Conservation (phyloP, 2,329 filamentous ascomycete species). For the Xylaria sp. region DNA sequence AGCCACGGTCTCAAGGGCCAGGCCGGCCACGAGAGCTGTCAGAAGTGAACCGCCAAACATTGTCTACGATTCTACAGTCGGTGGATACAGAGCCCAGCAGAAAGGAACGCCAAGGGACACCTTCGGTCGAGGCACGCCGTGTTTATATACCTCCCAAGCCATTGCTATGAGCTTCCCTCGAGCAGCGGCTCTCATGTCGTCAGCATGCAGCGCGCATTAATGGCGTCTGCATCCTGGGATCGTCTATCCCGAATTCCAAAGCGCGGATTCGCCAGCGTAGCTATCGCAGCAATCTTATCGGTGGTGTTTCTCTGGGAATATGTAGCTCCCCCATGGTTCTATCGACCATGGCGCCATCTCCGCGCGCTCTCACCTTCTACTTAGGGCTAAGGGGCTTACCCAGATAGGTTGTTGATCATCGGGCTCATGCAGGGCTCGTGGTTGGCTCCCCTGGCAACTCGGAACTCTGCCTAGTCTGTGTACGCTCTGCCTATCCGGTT, state of each 20-base stretch:
- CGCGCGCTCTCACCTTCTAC: slow-evolving; percentile 31
- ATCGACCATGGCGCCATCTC: slow-evolving; percentile 29
- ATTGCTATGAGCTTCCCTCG: background rate
- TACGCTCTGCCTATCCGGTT: background rate
- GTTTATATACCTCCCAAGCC: slow-evolving; percentile 13
- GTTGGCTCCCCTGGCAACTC: slow-evolving; percentile 6
- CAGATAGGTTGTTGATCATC: slow-evolving; percentile 10
- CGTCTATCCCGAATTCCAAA: slow-evolving; percentile 7
- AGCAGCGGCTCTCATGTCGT: slow-evolving; percentile 25
- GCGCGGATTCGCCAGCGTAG: slow-evolving; percentile 18
- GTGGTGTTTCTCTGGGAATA: background rate
- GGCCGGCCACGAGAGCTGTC: slow-evolving; percentile 37
- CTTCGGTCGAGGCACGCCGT: slow-evolving; percentile 13
- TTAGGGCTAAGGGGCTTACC: slow-evolving; percentile 24
- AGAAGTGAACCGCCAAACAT: slow-evolving; percentile 40
- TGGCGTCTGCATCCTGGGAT: slow-evolving; percentile 1
- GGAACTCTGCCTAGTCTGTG: background rate
- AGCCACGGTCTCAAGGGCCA: slow-evolving; percentile 38
- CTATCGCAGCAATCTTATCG: slow-evolving; percentile 20
- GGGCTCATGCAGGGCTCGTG: background rate
- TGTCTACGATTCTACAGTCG: slow-evolving; percentile 8
- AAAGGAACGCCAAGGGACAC: slow-evolving; percentile 1
- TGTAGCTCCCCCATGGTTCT: slow-evolving; percentile 5
- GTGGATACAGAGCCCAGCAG: slow-evolving; percentile 1
- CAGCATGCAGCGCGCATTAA: slow-evolving; percentile 28